Evolutionary conservation across 306 rosid species (phyloP).

Genomic region (Vigna mungo): DNA sequence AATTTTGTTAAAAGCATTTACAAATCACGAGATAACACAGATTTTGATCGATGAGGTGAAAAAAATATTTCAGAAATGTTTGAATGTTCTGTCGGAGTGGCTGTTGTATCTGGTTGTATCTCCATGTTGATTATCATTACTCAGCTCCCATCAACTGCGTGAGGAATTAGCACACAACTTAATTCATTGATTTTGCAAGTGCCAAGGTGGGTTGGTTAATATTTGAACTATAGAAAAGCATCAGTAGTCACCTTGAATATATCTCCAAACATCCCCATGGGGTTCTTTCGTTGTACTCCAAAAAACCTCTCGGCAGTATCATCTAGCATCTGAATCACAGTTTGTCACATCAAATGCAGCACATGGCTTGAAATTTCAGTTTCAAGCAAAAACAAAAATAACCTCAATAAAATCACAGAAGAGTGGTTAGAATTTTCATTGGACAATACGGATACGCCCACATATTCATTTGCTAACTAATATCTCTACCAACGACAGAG

Average conservation of each 20-base stretch:
- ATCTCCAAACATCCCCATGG: conserved; percentile 95
- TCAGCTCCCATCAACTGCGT: conserved; percentile 86
- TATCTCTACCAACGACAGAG: conserved; percentile 7
- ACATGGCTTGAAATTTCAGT: conserved; percentile 5
- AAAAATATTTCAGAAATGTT: conserved; percentile 4
- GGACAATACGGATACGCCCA: conserved; percentile 1
- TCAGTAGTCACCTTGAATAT: conserved; percentile 74
- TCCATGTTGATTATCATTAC: conserved; percentile 39
- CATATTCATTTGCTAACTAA: not conserved
- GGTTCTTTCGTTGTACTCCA: conserved; percentile 83
- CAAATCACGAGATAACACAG: conserved; percentile 41
- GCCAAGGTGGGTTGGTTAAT: not conserved
- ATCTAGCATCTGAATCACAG: conserved; percentile 79
- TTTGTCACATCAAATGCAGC: conserved; percentile 51
- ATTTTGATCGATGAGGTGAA: conserved; percentile 15
- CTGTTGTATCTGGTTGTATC: conserved; percentile 22
- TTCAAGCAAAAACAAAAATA: conserved; percentile 30
- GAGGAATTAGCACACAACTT: conserved; percentile 33
- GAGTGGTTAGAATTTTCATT: conserved; percentile 2
- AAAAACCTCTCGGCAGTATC: conserved; percentile 84
- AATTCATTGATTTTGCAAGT: conserved; percentile 30
- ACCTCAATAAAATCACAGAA: conserved; percentile 13
- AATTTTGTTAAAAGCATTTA: conserved; percentile 42
- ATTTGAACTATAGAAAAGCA: conserved; percentile 1
- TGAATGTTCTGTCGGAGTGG: conserved; percentile 36